Base-by-base conservation (phyloP, 1,284 basidiomycete species). In the Peniophora sp. region DNA sequence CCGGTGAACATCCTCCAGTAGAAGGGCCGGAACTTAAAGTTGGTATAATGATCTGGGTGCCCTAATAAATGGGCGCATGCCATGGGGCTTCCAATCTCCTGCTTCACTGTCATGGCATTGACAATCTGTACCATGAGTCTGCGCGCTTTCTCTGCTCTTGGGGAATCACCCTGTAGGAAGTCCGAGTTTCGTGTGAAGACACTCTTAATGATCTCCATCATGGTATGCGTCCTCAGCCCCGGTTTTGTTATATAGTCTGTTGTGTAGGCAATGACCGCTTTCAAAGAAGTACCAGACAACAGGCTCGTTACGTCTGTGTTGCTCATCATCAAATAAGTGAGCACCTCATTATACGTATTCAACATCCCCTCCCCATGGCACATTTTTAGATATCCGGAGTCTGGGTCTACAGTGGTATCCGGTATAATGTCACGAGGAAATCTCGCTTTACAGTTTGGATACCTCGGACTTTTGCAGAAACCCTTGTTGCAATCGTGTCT, bases 231-330 rank as follows among this genome's bases (percentile, higher is more conserved):
- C 44, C 69, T 70, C 17, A 71, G 48, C 0, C 51, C 24, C 3
- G 56, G 37, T 49, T 73, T 73, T 0, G 68, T 70, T 18, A 73
- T 62, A 58, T 72, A 73, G 51, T 73, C 67, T 3, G 68, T 62
- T 1, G 71, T 59, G 62, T 71, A 73, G 9, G 58, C 55, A 5
- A 72, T 52, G 2, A 70, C 62, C 18, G 66, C 61, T 51, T 68
- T 69, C 3, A 71, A 60, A 3, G 64, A 62, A 17, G 66, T 69
- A 2, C 68, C 67, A 27, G 67, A 69, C 6, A 60, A 36, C 10
- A 70, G 47, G 53, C 60, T 60, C 1, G 66, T 68, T 2, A 68
- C 62, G 61, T 71, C 66, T 9, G 66, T 63, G 51, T 71, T 71
- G 47, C 65, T 66, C 11, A 61, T 48, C 10, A 68, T 44, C 0